Evolutionary conservation across 805 yeast genomes (phyloP), one percentile per base, ranked within the genome.

Genomic region (Metschnikowia arizonensis): DNA sequence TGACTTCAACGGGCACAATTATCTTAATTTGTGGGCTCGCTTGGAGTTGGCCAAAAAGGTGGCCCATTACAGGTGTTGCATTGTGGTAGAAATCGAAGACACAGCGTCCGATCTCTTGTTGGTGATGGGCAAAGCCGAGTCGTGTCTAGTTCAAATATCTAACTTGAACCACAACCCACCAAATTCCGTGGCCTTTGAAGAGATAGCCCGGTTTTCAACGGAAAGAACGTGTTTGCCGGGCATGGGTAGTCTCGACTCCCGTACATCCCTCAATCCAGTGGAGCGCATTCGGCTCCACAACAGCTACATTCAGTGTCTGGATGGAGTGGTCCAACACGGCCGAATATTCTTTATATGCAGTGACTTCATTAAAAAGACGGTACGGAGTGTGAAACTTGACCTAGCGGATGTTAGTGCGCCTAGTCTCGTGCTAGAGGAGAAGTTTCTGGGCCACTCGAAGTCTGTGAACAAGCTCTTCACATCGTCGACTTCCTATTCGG

Each of bases 391-490:
- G 29, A 47, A 50, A 2, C 44, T 66, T 9, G 45, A 51, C 21
- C 53, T 61, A 28, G 18, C 42, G 5, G 30, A 40, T 5, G 11
- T 54, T 0, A 11, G 42, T 4, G 28, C 21, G 19, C 40, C 52
- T 2, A 24, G 30, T 17, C 41, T 59, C 3, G 42, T 38, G 9
- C 53, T 70, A 17, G 32, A 56, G 2, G 57, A 81, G 50, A 82
- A 84, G 53, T 78, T 83, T 44, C 88, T 95, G 1, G 98, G 98
- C 1, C 97, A 89, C 59, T 77, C 80, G 45, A 89, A 89, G 58
- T 86, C 96, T 0, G 81, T 90, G 18, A 79, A 78, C 52, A 74
- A 72, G 40, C 62, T 90, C 3, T 67, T 79, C 14, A 78, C 89
- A 54, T 84, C 95, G 1, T 67, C 79, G 23, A 59, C 68, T 1